Conservation (phyloP, 306 rosid genomes). For the Betula pendula region DNA sequence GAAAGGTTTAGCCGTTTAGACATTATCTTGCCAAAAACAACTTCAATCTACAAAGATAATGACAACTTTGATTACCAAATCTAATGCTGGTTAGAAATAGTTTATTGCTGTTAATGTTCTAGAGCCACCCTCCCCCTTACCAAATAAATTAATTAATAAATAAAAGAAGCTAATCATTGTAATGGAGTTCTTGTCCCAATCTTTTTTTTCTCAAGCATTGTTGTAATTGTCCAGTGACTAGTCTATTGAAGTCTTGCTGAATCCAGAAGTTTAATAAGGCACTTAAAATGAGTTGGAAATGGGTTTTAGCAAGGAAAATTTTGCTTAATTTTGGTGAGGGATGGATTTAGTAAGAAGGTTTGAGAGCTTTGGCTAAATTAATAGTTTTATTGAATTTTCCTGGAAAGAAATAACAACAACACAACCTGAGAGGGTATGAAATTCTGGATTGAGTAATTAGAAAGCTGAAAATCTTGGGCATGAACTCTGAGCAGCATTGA, state of each 20-base stretch:
- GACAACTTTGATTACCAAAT: too few relatives aligned
- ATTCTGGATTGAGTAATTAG: neutral
- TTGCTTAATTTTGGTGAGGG: neutral
- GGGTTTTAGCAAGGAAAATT: neutral
- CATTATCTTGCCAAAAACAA: neutral
- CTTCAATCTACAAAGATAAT: too few relatives aligned
- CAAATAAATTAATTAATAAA: too few relatives aligned
- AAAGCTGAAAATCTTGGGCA: neutral
- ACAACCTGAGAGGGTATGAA: neutral
- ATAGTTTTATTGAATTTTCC: neutral
- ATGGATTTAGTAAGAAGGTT: neutral
- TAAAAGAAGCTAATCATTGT: too few relatives aligned
- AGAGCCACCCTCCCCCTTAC: too few relatives aligned
- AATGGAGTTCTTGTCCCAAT: neutral
- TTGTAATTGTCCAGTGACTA: neutral
- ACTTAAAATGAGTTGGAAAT: neutral
- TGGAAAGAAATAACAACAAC: neutral
- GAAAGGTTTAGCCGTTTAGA: neutral
- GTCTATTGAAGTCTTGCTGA: neutral
- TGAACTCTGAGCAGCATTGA: neutral
- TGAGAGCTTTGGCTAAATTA: neutral
- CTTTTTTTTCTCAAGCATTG: neutral
- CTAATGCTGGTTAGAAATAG: too few relatives aligned
- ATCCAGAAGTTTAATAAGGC: neutral
- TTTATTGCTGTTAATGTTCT: too few relatives aligned